phyloP scores from a whole-genome alignment of 1,284 basidiomycete genomes.

The Meira miltonrushii region DNA sequence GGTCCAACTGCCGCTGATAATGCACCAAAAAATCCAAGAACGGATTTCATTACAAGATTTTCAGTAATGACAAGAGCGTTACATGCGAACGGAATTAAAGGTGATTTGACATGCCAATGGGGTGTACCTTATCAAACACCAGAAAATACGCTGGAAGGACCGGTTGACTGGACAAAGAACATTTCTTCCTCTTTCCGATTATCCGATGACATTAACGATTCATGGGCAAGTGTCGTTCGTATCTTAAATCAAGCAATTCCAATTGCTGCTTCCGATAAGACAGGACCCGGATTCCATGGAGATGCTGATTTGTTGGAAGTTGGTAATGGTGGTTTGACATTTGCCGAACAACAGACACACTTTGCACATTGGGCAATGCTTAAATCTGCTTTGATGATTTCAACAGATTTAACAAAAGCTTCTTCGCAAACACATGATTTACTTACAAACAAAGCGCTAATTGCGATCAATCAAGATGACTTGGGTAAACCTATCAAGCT shows the following conservation, averaged over 20 bases:
- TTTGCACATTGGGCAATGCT: constrained; percentile 45
- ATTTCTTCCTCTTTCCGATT: constrained; percentile 59
- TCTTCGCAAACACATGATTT: constrained; percentile 23
- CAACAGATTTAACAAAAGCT: constrained; percentile 40
- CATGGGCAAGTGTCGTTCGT: constrained; percentile 26
- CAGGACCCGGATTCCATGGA: constrained; percentile 31
- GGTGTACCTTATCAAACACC: constrained; percentile 30
- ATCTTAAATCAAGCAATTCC: constrained; percentile 13
- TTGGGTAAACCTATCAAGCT: constrained; percentile 34
- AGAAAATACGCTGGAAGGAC: constrained; percentile 18
- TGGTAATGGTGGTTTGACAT: constrained; percentile 28
- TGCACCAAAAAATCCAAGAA: constrained; percentile 21
- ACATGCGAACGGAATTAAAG: constrained; percentile 55
- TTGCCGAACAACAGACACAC: constrained; percentile 38
- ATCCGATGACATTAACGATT: constrained; percentile 22
- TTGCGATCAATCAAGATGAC: constrained; percentile 38
- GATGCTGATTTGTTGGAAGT: constrained; percentile 41
- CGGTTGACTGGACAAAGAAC: constrained; percentile 37
- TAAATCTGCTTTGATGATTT: constrained; percentile 49
- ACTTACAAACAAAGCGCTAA: constrained; percentile 39
- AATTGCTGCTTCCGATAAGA: constrained; percentile 17
- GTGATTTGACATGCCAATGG: constrained; percentile 60
- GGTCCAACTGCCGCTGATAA: constrained; percentile 17
- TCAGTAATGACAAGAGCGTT: constrained; percentile 60
- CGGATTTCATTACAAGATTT: constrained; percentile 40